A percentile compares a stretch with the other conserved stretches of the same genome.
Evolutionary conservation across 495 filamentous ascomycete species (phyloP).

Genomic region (Penicillium paxilli): DNA sequence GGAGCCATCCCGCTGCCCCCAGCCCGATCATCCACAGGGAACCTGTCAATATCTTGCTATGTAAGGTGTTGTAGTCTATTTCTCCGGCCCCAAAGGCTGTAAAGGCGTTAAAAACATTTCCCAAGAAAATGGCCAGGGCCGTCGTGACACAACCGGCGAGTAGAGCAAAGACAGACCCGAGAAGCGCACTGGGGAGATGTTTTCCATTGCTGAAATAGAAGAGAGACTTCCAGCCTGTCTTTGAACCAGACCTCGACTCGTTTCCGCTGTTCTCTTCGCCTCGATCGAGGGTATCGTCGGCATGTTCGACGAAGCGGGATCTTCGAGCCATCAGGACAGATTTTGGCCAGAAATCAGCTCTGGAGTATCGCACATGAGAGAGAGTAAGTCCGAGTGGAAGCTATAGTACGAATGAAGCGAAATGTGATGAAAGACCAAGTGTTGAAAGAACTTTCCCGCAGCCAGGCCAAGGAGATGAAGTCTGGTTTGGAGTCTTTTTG

Average conservation of each 20-base stretch:
- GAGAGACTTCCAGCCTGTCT: conserved; percentile 51
- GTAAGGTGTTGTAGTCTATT: conserved; percentile 48
- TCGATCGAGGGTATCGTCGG: neutral
- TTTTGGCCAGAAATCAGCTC: neutral
- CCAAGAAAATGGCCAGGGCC: conserved; percentile 67
- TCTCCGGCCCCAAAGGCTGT: conserved; percentile 61
- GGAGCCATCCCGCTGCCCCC: conserved; percentile 62
- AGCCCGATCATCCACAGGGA: conserved; percentile 59
- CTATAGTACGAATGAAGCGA: no score
- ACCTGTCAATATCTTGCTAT: conserved; percentile 55
- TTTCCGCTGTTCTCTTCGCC: neutral
- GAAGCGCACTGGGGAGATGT: conserved; percentile 57
- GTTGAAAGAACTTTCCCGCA: no score
- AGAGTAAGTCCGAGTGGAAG: no score
- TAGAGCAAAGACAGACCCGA: conserved; percentile 56
- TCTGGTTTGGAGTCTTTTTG: neutral
- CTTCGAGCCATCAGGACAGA: neutral
- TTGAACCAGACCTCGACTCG: conserved; percentile 1
- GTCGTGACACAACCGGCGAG: conserved; percentile 64
- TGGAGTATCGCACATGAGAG: no score
- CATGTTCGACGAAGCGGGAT: neutral
- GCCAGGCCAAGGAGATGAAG: neutral
- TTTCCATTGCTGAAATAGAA: conserved; percentile 69
- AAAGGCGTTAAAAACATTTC: conserved; percentile 73
- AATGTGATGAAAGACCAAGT: no score